Evolutionary conservation across 176 grass and related monocot species (phyloP), one percentile per base, ranked within the genome.

Genomic region (Themeda triandra): DNA sequence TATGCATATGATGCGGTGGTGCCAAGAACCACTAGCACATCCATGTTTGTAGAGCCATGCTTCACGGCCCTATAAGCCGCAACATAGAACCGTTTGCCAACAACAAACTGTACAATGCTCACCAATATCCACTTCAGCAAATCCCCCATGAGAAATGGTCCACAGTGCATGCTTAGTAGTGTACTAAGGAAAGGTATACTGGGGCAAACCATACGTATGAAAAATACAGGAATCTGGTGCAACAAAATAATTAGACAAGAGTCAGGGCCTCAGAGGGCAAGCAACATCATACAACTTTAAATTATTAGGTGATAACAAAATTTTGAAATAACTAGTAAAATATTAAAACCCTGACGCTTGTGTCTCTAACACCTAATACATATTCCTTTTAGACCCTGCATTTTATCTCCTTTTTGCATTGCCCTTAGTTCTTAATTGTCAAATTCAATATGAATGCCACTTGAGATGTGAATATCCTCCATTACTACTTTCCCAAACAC

Each of bases 31-130:
- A 99, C 91, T 83, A 99, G 78, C 60, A 99, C 96, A 66, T 99
- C 96, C 96, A 99, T 99, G 84, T 99, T 99, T 41, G 93, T 96
- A 28, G 96, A 99, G 27, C 96, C 86, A 83, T 96, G 96, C 76
- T 56, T 90, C 58, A 96, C 48, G 24, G 94, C 91, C 51, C 91
- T 88, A 84, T 96, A 93, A 78, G 94, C 94, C 0, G 94, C 94
- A 62, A 93, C 11, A 42, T 96, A 96, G 88, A 96, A 96, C 46
- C 86, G 69, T 73, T 96, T 96, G 19, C 94, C 94, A 18, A 99
- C 41, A 87, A 99, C 86, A 79, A 99, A 96, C 58, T 95, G 96
- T 62, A 99, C 87, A 83, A 96, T 94, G 77, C 87, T 99, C 45
- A 96, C 96, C 32, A 96, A 72, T 78, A 92, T 79, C 96, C 93